Percentiles rank a stretch among this genome's conserved stretches.
Evolutionary conservation across 768 basidiomycete species (phyloP).

Genomic region (Asterophora lycoperdoides): DNA sequence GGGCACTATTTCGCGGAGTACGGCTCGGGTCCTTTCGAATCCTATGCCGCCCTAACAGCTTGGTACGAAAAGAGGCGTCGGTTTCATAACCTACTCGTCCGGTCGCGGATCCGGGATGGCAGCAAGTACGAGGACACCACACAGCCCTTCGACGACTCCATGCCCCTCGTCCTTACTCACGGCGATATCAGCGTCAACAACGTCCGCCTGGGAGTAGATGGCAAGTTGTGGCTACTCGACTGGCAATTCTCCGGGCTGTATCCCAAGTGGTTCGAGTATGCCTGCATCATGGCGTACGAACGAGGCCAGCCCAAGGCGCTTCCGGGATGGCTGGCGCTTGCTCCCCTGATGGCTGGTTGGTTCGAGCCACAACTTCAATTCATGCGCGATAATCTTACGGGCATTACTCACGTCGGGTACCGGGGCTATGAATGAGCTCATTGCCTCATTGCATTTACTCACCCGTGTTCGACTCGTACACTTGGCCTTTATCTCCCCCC

Average conservation of each 20-base stretch:
- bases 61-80: constrained; percentile 19
- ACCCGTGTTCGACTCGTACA: too few relatives aligned
- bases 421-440: too few relatives aligned
- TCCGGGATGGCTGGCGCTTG: too few relatives aligned
- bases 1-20: constrained; percentile 19
- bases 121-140: neutral
- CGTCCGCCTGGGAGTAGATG: constrained; percentile 13
- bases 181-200: constrained; percentile 17
- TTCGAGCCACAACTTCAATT: too few relatives aligned
- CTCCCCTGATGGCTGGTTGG: too few relatives aligned
- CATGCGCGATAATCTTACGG: too few relatives aligned
- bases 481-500: too few relatives aligned
- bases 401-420: too few relatives aligned
- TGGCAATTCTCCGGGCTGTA: constrained; percentile 18
- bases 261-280: constrained; percentile 22
- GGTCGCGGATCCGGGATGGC: too few relatives aligned
- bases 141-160: constrained; percentile 13
- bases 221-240: constrained; percentile 18
- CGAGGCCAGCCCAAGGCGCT: too few relatives aligned
- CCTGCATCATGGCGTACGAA: constrained; percentile 3
- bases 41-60: constrained; percentile 22
- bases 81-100: neutral
- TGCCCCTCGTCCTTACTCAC: constrained; percentile 20
- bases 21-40: constrained; percentile 25
- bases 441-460: too few relatives aligned